These are phyloP conservation scores for Paecilomyces formosus DNA, from an alignment of 2,329 filamentous ascomycete species.

Conservation along the genomic window DNA sequence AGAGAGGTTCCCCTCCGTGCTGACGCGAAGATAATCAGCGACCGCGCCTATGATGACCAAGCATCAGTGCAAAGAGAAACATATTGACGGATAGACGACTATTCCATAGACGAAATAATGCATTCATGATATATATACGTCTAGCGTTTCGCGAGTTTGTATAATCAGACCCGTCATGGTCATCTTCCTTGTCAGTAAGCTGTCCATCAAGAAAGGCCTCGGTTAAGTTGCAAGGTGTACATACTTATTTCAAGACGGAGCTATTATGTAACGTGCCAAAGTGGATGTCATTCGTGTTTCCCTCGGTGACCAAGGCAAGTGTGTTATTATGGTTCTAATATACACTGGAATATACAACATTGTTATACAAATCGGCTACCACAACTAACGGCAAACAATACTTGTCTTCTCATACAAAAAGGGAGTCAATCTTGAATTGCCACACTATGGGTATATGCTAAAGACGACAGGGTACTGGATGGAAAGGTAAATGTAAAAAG, in stretches of 20 bases:
- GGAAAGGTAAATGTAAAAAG: too few species aligned
- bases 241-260: not conserved
- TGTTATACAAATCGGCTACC: too few species aligned
- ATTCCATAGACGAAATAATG: not conserved
- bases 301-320: not conserved
- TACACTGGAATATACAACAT: not conserved
- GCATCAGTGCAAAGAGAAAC: not conserved
- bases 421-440: too few species aligned
- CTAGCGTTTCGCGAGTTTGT: not conserved
- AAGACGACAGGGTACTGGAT: too few species aligned
- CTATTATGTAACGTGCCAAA: not conserved
- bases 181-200: not conserved
- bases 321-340: not conserved
- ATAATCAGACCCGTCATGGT: not conserved
- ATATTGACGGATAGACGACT: not conserved
- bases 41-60: not conserved
- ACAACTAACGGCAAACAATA: too few species aligned
- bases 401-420: too few species aligned
- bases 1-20: conserved; percentile 48
- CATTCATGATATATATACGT: not conserved
- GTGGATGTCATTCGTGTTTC: not conserved
- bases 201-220: not conserved
- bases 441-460: too few species aligned
- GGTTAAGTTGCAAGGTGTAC: not conserved
- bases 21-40: conserved; percentile 16